Conservation (phyloP, 2,329 filamentous ascomycete species). For the Neonectria neomacrospora region DNA sequence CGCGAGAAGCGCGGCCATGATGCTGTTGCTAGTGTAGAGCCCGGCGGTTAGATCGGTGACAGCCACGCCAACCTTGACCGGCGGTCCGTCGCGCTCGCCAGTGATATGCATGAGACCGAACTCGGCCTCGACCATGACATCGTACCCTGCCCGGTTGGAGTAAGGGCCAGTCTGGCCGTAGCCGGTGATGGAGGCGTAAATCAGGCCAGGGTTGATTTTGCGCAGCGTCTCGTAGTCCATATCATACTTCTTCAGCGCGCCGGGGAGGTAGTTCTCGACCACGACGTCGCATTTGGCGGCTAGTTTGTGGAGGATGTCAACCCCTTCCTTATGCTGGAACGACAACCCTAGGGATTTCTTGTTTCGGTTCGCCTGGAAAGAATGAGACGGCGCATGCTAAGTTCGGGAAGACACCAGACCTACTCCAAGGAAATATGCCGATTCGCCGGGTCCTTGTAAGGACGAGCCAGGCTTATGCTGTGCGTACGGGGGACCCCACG, state of each 20-base stretch:
- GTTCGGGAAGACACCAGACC: slow-evolving; percentile 23
- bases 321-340: slow-evolving; percentile 85
- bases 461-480: slow-evolving; percentile 72
- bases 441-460: slow-evolving; percentile 81
- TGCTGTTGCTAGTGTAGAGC: slow-evolving; percentile 92
- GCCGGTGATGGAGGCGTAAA: slow-evolving; percentile 96
- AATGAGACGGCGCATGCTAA: slow-evolving; percentile 27
- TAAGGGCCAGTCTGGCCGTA: slow-evolving; percentile 97
- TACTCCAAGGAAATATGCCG: slow-evolving; percentile 93
- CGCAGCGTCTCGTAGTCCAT: slow-evolving; percentile 88
- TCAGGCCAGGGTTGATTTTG: slow-evolving; percentile 83
- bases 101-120: slow-evolving; percentile 99
- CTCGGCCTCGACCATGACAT: slow-evolving; percentile 99
- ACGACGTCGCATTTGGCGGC: slow-evolving; percentile 88
- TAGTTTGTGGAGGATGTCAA: slow-evolving; percentile 87
- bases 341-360: slow-evolving; percentile 94
- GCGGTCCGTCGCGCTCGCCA: slow-evolving; percentile 84
- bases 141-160: slow-evolving; percentile 87
- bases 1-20: slow-evolving; percentile 91
- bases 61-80: slow-evolving; percentile 96
- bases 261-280: slow-evolving; percentile 96
- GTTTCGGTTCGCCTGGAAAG: slow-evolving; percentile 85
- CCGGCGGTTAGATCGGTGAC: slow-evolving; percentile 97
- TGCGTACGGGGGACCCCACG: slow-evolving; percentile 96
- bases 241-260: slow-evolving; percentile 86